Percentiles rank a stretch among this genome's conserved stretches.
phyloP scores from a whole-genome alignment of 2,329 filamentous ascomycete genomes.

The Amesomyces nigricolor region DNA sequence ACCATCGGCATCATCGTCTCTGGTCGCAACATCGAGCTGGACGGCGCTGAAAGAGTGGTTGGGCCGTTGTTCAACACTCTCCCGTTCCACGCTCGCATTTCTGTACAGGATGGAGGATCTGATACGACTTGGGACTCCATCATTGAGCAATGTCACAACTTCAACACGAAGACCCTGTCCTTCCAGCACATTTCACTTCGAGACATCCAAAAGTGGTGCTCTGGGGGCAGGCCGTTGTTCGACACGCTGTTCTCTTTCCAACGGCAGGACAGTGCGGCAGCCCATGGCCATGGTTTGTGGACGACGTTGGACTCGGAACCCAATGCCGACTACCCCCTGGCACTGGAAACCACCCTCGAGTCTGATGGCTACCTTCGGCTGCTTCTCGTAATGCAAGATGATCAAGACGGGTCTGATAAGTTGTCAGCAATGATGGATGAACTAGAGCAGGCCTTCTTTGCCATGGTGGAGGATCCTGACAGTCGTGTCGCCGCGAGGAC shows the following conservation, averaged over 20 bases:
- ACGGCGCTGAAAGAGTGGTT: slow-evolving; percentile 59
- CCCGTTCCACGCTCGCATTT: slow-evolving; percentile 51
- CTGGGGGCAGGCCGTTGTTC: slow-evolving; percentile 58
- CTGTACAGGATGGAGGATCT: not conserved
- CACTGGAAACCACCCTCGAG: slow-evolving; percentile 63
- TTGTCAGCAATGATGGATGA: slow-evolving; percentile 37
- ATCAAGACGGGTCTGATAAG: slow-evolving; percentile 18
- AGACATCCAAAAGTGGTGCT: slow-evolving; percentile 74
- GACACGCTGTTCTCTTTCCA: slow-evolving; percentile 82
- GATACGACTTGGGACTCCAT: slow-evolving; percentile 51
- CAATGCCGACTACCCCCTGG: slow-evolving; percentile 65
- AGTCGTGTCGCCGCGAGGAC: not conserved
- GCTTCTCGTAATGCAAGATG: slow-evolving; percentile 53
- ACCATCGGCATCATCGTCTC: slow-evolving; percentile 72
- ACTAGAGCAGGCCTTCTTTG: slow-evolving; percentile 32
- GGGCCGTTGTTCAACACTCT: slow-evolving; percentile 90
- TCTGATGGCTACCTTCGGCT: slow-evolving; percentile 45
- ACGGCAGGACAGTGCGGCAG: slow-evolving; percentile 35
- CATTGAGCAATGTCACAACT: slow-evolving; percentile 61
- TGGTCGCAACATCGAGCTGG: slow-evolving; percentile 66
- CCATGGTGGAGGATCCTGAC: slow-evolving; percentile 24
- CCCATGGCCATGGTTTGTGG: slow-evolving; percentile 46
- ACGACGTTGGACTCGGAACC: slow-evolving; percentile 41
- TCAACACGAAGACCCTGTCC: slow-evolving; percentile 60
- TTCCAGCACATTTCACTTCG: slow-evolving; percentile 77